A percentile compares a stretch with the other conserved stretches of the same genome.
Conservation (phyloP, 805 yeast genomes). For the Schizosaccharomyces cryophilus region DNA sequence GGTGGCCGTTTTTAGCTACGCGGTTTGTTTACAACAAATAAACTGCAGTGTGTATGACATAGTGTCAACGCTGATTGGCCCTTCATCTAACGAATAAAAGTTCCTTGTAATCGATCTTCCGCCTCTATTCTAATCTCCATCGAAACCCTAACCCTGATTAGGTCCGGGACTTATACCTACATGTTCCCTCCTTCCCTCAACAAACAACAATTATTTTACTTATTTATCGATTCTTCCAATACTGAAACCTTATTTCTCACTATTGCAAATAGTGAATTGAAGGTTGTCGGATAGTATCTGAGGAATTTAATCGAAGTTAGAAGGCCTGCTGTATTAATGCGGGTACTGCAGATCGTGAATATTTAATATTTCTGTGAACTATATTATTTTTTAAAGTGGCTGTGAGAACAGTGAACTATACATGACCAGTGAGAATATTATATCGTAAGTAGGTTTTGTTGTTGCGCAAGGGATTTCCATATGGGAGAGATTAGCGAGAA, state of each 20-base stretch:
- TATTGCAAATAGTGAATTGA: no score
- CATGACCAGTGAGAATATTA: no score
- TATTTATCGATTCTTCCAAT: not conserved
- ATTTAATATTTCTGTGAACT: no score
- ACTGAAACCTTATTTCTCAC: not conserved
- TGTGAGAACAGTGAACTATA: no score
- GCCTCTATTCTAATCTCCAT: not conserved
- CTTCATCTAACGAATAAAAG: not conserved
- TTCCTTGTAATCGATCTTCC: not conserved
- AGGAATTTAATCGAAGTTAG: no score
- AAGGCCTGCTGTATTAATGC: no score
- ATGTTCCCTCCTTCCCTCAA: not conserved
- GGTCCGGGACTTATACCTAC: not conserved
- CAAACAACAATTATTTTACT: not conserved
- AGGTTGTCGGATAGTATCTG: no score
- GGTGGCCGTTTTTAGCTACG: not conserved
- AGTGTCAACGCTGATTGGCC: not conserved
- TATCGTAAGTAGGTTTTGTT: no score
- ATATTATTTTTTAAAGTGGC: no score
- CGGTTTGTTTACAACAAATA: not conserved
- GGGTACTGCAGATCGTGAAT: no score
- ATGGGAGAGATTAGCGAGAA: no score
- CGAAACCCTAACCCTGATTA: not conserved
- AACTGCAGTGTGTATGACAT: not conserved
- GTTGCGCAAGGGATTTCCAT: no score